phyloP scores from a whole-genome alignment of 1,139 yeast species.

The Candida anutae region DNA sequence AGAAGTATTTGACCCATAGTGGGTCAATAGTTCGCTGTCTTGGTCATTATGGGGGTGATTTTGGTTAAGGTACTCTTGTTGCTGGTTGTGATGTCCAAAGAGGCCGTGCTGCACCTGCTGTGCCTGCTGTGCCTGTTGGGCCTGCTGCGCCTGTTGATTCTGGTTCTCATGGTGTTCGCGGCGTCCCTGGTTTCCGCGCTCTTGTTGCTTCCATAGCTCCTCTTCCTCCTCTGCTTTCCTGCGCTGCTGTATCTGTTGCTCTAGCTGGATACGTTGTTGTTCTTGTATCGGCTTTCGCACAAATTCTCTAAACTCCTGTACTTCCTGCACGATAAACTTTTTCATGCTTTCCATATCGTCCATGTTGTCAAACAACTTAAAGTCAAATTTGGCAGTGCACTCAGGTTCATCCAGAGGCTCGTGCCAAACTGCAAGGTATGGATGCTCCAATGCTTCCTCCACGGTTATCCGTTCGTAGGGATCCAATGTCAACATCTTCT shows the following conservation, averaged over 20 bases:
- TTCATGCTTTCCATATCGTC: slow-evolving; percentile 76
- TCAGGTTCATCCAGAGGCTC: slow-evolving; percentile 93
- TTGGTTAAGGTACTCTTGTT: slow-evolving; percentile 3
- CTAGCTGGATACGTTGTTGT: slow-evolving; percentile 44
- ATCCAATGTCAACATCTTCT: slow-evolving; percentile 77
- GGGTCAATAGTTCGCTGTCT: slow-evolving; percentile 2
- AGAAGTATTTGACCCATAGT: neutral
- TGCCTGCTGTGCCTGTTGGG: slow-evolving; percentile 9
- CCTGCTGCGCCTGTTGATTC: slow-evolving; percentile 6
- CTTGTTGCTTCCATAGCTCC: slow-evolving; percentile 9
- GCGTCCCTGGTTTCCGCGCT: slow-evolving; percentile 5
- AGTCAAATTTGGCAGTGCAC: slow-evolving; percentile 78
- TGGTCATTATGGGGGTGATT: slow-evolving; percentile 1
- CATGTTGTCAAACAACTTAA: slow-evolving; percentile 73
- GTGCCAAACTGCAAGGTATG: slow-evolving; percentile 89
- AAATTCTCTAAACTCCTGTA: slow-evolving; percentile 66
- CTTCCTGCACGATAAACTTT: slow-evolving; percentile 75
- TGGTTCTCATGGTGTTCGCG: slow-evolving; percentile 8
- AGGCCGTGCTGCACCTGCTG: slow-evolving; percentile 6
- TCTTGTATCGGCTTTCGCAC: slow-evolving; percentile 73
- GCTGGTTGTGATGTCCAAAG: slow-evolving; percentile 2
- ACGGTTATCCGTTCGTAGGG: slow-evolving; percentile 84
- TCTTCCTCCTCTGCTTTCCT: slow-evolving; percentile 16
- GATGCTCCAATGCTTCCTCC: slow-evolving; percentile 82
- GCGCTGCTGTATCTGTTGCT: slow-evolving; percentile 27